phyloP scores from a whole-genome alignment of 805 yeast species.

The Teunomyces panamensis region DNA sequence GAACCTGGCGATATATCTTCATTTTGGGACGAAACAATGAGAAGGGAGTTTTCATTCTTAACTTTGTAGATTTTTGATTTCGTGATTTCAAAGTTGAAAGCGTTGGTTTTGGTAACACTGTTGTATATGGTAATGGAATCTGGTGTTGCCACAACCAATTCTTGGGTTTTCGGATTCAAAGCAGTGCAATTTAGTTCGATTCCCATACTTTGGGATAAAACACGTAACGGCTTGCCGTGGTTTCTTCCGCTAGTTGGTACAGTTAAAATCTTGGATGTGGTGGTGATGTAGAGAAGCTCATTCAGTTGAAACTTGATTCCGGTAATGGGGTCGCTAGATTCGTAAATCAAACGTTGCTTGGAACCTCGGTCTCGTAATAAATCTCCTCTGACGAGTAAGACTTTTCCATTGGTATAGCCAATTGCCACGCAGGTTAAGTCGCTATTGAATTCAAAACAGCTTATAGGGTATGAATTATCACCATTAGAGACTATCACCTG shows the following conservation, averaged over 20 bases:
- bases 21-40: slow-evolving; percentile 51
- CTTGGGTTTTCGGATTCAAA: slow-evolving; percentile 39
- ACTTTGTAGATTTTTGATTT: slow-evolving; percentile 52
- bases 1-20: slow-evolving; percentile 17
- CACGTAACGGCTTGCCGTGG: slow-evolving; percentile 55
- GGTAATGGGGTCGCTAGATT: slow-evolving; percentile 77
- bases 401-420: slow-evolving; percentile 83
- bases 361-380: slow-evolving; percentile 84
- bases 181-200: slow-evolving; percentile 50
- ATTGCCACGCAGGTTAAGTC: slow-evolving; percentile 65
- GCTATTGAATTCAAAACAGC: slow-evolving; percentile 54
- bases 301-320: slow-evolving; percentile 60
- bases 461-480: slow-evolving; percentile 73
- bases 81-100: slow-evolving; percentile 54
- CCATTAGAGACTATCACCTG: slow-evolving; percentile 66
- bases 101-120: slow-evolving; percentile 49
- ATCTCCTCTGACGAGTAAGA: slow-evolving; percentile 83
- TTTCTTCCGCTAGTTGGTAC: slow-evolving; percentile 78
- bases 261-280: slow-evolving; percentile 68
- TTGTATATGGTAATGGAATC: slow-evolving; percentile 66
- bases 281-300: slow-evolving; percentile 60
- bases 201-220: slow-evolving; percentile 47
- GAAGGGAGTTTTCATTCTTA: slow-evolving; percentile 46
- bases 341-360: slow-evolving; percentile 76
- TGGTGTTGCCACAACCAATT: slow-evolving; percentile 62